Percentiles rank a stretch among this genome's conserved stretches.
These are phyloP conservation scores for Ganoderma multipileum DNA, from an alignment of 1,284 basidiomycete genomes.

Conservation along the genomic window DNA sequence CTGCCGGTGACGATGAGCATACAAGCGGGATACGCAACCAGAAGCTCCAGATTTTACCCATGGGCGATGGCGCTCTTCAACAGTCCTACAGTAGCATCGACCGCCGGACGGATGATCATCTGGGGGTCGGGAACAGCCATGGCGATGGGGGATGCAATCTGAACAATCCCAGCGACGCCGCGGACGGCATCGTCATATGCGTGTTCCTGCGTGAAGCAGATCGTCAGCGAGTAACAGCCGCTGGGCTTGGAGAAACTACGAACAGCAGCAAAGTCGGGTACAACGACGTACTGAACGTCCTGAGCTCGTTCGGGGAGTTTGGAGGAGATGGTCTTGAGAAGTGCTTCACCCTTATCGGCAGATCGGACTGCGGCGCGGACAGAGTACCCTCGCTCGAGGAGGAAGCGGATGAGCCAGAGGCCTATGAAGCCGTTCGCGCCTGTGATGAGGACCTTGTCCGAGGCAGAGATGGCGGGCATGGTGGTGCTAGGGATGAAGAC, in stretches of 20 bases:
- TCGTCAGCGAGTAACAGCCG: background rate
- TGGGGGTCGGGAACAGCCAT: slow-evolving; percentile 42
- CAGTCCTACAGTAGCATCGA: slow-evolving; percentile 10
- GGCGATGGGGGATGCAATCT: slow-evolving; percentile 52
- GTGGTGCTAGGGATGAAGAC: background rate
- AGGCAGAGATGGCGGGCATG: slow-evolving; percentile 34
- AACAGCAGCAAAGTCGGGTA: slow-evolving; percentile 61
- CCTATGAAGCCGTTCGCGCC: slow-evolving; percentile 52
- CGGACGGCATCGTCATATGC: slow-evolving; percentile 26
- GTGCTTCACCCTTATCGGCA: slow-evolving; percentile 52
- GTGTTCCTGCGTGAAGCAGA: slow-evolving; percentile 12
- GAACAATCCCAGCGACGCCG: slow-evolving; percentile 42
- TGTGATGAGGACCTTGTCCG: slow-evolving; percentile 43
- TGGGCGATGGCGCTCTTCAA: slow-evolving; percentile 2
- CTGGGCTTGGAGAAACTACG: slow-evolving; percentile 12
- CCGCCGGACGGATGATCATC: slow-evolving; percentile 25
- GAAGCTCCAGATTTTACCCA: background rate
- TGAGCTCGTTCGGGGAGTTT: slow-evolving; percentile 44
- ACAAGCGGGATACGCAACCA: background rate
- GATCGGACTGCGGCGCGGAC: slow-evolving; percentile 66
- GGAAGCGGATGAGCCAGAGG: slow-evolving; percentile 44
- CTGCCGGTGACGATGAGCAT: background rate
- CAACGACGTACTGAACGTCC: slow-evolving; percentile 53
- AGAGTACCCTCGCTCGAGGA: slow-evolving; percentile 49
- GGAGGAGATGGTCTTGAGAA: slow-evolving; percentile 51